Percentiles rank a stretch among this genome's conserved stretches.
Evolutionary conservation across 305 asterid genomes (phyloP).

Genomic region (Fraxinus baroniana): DNA sequence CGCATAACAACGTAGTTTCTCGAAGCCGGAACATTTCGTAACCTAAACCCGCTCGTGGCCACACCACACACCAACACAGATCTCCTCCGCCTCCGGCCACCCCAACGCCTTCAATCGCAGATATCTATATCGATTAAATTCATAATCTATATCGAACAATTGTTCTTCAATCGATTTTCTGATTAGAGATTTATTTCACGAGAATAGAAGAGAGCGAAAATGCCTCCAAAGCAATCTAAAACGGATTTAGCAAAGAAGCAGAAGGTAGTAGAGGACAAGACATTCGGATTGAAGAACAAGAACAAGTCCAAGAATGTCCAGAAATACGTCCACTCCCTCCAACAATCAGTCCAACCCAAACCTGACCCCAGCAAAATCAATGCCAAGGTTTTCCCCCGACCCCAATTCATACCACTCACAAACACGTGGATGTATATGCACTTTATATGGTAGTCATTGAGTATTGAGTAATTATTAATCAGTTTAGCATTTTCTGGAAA

Average conservation of each 20-base stretch:
- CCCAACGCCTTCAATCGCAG: not conserved
- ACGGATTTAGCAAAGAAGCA: slow-evolving; percentile 87
- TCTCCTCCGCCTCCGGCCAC: not conserved
- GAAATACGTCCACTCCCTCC: slow-evolving; percentile 82
- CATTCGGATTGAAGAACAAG: slow-evolving; percentile 94
- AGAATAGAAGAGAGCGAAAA: slow-evolving; percentile 25
- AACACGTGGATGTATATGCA: not conserved
- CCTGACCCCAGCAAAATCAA: slow-evolving; percentile 58
- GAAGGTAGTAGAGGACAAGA: slow-evolving; percentile 89
- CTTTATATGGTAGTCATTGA: slow-evolving; percentile 7
- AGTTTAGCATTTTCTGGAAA: not conserved
- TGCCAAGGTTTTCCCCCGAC: slow-evolving; percentile 55
- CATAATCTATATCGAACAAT: not conserved
- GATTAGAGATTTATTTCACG: not conserved
- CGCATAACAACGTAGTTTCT: not conserved
- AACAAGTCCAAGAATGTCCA: slow-evolving; percentile 90
- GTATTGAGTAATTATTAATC: not conserved
- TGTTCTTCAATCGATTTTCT: not conserved
- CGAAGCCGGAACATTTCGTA: not conserved
- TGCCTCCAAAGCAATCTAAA: slow-evolving; percentile 91
- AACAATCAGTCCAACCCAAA: slow-evolving; percentile 70
- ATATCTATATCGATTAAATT: not conserved
- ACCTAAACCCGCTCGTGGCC: slow-evolving; percentile 10
- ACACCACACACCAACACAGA: not conserved
- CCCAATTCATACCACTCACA: not conserved